Conservation (phyloP, 805 yeast species). For the Lachancea dasiensis region DNA sequence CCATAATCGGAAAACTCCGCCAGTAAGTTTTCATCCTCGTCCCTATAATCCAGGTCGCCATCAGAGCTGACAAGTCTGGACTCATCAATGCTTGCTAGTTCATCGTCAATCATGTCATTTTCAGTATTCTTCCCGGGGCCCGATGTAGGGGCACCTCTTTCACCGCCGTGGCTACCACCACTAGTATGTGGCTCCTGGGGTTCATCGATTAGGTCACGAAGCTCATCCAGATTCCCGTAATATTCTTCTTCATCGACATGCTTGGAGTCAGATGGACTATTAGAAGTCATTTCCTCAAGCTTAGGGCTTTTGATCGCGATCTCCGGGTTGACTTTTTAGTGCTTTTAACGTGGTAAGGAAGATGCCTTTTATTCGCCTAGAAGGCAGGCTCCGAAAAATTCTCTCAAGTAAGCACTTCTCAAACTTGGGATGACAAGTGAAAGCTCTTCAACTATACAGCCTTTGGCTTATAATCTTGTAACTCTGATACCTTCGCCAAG, state of each 20-base stretch:
- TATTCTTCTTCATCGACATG: constrained; percentile 24
- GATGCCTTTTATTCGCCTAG: no score
- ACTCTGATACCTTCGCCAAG: no score
- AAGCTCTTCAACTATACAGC: no score
- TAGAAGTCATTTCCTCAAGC: not conserved
- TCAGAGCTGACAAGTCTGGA: constrained; percentile 14
- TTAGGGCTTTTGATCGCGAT: not conserved
- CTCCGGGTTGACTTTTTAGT: no score
- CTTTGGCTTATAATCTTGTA: no score
- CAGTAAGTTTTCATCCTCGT: constrained; percentile 32
- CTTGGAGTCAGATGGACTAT: constrained; percentile 2
- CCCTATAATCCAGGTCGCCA: constrained; percentile 17
- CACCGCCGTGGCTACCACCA: constrained; percentile 11
- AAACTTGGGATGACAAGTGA: no score
- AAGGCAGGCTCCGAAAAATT: no score
- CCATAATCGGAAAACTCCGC: constrained; percentile 35
- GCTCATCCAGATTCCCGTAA: constrained; percentile 32
- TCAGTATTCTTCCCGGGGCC: constrained; percentile 10
- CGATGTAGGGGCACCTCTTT: constrained; percentile 4
- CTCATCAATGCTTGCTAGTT: constrained; percentile 7
- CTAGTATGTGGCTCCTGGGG: no score
- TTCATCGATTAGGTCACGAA: constrained; percentile 18
- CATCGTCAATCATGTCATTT: constrained; percentile 11
- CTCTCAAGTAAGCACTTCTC: no score
- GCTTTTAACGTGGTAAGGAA: no score